Percentiles rank a stretch among this genome's conserved stretches.
These are phyloP conservation scores for Aeschynomene evenia DNA, from an alignment of 306 rosid species.

Conservation along the genomic window DNA sequence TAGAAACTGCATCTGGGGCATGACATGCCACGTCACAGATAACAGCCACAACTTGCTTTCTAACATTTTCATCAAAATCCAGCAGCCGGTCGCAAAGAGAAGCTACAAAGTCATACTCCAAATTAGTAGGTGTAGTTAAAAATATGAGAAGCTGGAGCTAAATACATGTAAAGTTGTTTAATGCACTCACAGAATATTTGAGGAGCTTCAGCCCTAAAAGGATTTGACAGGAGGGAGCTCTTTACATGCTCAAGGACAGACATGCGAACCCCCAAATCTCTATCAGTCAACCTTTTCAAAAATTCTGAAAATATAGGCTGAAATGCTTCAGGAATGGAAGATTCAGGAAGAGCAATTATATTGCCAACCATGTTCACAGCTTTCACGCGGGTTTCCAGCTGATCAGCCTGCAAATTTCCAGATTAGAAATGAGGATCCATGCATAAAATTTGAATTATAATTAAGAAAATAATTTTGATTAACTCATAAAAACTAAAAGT, in stretches of 20 bases:
- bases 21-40: constrained; percentile 79
- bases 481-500: not conserved
- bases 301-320: constrained; percentile 86
- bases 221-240: constrained; percentile 78
- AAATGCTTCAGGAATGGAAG: constrained; percentile 67
- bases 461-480: not conserved
- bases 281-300: constrained; percentile 86
- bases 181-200: constrained; percentile 71
- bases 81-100: constrained; percentile 83
- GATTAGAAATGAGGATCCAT: constrained; percentile 28
- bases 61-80: constrained; percentile 84
- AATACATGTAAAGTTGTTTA: constrained; percentile 13
- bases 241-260: constrained; percentile 71
- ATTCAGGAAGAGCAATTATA: constrained; percentile 69
- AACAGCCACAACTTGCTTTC: constrained; percentile 93
- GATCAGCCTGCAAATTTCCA: constrained; percentile 77
- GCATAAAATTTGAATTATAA: constrained; percentile 24
- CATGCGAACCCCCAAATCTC: constrained; percentile 70
- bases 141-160: constrained; percentile 6
- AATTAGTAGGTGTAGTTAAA: constrained; percentile 30
- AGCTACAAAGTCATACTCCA: constrained; percentile 51
- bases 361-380: constrained; percentile 90
- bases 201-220: constrained; percentile 70
- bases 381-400: constrained; percentile 81
- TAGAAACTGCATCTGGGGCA: constrained; percentile 54